Conservation (phyloP, 495 filamentous ascomycete genomes). For the Xylaria sp. region DNA sequence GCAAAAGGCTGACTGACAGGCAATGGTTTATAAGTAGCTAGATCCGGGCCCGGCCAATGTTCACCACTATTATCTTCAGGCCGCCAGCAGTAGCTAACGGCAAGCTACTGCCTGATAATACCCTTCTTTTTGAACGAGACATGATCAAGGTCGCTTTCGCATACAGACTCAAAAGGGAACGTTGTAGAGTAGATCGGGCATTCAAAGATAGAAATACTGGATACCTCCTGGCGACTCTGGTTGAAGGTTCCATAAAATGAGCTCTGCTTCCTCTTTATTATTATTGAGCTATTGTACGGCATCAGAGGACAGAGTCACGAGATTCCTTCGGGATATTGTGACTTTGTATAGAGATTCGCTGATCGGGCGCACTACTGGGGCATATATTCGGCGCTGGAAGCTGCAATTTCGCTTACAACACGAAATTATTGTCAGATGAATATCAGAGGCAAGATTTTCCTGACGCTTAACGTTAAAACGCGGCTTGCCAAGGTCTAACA, state of each 20-base stretch:
- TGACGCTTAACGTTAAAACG: background rate
- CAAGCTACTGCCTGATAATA: conserved; percentile 2
- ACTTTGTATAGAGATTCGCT: background rate
- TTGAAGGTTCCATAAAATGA: background rate
- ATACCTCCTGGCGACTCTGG: background rate
- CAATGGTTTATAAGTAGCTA: background rate
- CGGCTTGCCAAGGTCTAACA: background rate
- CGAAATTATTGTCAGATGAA: conserved; percentile 34
- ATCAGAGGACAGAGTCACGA: background rate
- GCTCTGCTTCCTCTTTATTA: conserved; percentile 2
- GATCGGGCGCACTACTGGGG: background rate
- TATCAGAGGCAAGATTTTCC: background rate
- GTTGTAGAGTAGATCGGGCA: background rate
- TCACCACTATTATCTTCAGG: background rate
- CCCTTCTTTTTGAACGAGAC: background rate
- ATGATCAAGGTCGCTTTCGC: background rate
- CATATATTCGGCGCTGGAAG: background rate
- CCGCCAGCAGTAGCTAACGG: conserved; percentile 10
- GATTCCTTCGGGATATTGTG: conserved; percentile 6
- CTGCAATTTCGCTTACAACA: background rate
- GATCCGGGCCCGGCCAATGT: background rate
- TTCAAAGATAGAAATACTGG: background rate
- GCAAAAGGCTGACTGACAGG: conserved; percentile 2
- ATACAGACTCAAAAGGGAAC: conserved; percentile 8
- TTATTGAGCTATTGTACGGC: background rate